Base-by-base conservation (phyloP, 805 yeast genomes). In the Wickerhamiella spandovensis region DNA sequence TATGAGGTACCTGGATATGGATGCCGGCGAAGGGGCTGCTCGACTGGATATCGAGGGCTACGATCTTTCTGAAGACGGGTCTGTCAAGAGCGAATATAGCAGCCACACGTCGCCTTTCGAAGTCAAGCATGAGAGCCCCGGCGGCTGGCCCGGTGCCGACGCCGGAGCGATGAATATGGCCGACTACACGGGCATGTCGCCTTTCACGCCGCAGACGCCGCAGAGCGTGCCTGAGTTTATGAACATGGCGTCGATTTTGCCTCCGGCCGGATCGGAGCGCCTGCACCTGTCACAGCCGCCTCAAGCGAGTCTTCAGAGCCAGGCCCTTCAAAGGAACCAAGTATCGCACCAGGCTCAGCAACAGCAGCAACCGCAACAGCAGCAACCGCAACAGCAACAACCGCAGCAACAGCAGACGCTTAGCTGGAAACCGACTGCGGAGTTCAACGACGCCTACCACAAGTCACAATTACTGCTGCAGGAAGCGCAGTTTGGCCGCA, bases 401-500 rank as follows among this genome's bases (percentile, higher is more conserved):
- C n/a, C n/a, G n/a, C n/a, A n/a, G n/a, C n/a, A n/a, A n/a, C n/a
- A n/a, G n/a, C n/a, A n/a, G n/a, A n/a, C 56, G 79, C 61, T 17
- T 72, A 10, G 5, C 15, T 35, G 39, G 39, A 35, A 35, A 15
- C 20, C 39, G 39, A 18, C 39, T 18, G 20, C 39, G 7, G 45
- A 23, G 13, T 25, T 44, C n/a, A 18, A 44, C 22, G 46, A 44
- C 10, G n/a, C 17, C 24, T 44, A 13, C 20, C 58, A 47, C 25
- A 35, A 25, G 18, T 51, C 58, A 38, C 57, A 56, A 50, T 50
- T 48, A 44, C 50, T 56, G 17, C 47, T 57, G 10, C 56, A 54
- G 24, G 44, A 48, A 18, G 25, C 54, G 25, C 41, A 25, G 12
- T 58, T 58, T 42, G 61, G 61, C 10, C 53, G 60, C 12, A 43